Base-by-base conservation (phyloP, 208 protist genomes). In the Borovskyia barvae region DNA sequence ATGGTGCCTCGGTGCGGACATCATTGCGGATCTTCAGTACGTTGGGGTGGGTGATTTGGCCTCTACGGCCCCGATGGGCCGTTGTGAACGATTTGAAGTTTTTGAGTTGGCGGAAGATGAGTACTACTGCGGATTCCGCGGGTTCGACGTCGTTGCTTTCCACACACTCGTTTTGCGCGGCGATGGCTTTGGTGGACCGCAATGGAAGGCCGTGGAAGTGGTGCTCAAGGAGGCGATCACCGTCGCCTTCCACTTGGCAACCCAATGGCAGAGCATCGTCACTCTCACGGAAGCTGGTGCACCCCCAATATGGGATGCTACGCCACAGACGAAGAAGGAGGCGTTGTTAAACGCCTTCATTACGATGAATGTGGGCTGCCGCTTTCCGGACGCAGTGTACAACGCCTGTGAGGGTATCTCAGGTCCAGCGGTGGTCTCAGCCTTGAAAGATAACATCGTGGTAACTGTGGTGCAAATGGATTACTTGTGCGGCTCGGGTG, bases 11-110 rank as follows among this genome's bases (percentile, higher is more conserved):
- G 62, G 63, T 14, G 86, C 80, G 2, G 51, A 33, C 36, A 62
- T 93, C 36, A 73, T 93, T 20, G 46, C 50, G 0, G 78, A 93
- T 37, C 52, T 93, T 35, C 74, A 90, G 43, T 90, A 84, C 65
- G 74, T 87, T 19, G 52, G 71, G 55, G 32, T 73, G 37, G 61
- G 49, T 3, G 73, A 87, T n/a, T 46, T 87, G 15, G 35, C 46
- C 32, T 47, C 50, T n/a, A 55, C 58, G 14, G 58, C 72, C 25
- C 61, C 74, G 11, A 28, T 87, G 26, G 85, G 85, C 37, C 62
- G 49, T 12, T 87, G 76, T 53, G 49, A 53, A 3, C 54, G 32
- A 8, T 87, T 84, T 53, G 60, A 80, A 47, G 41, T 83, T 26
- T 4, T 83, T 12, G 57, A 70, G 41, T 36, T 82, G 19, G 72